Evolutionary conservation across 306 rosid species (phyloP).

Genomic region (Cotoneaster glaucophyllus): DNA sequence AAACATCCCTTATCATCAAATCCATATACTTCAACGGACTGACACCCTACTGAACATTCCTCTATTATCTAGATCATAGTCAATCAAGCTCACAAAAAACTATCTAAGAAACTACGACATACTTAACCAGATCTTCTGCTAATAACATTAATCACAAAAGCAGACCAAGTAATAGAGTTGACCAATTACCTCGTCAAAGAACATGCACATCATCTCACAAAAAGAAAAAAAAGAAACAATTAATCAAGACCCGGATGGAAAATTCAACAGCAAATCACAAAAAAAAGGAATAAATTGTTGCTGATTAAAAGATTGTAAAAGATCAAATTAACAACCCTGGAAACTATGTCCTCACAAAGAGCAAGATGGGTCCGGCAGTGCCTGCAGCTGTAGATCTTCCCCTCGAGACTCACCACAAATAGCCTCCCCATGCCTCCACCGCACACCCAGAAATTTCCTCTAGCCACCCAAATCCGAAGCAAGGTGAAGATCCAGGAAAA

Average conservation of each 20-base stretch:
- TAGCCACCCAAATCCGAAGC: slow-evolving; percentile 2
- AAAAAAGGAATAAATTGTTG: slow-evolving; percentile 1
- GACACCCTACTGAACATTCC: neutral
- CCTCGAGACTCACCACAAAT: slow-evolving; percentile 66
- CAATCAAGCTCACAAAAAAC: neutral
- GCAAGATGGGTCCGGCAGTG: slow-evolving; percentile 81
- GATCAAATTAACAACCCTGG: slow-evolving; percentile 46
- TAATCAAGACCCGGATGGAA: slow-evolving; percentile 6
- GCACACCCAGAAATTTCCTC: slow-evolving; percentile 1
- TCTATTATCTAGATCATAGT: no score
- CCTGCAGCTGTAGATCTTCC: slow-evolving; percentile 75
- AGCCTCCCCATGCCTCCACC: slow-evolving; percentile 59
- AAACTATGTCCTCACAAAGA: slow-evolving; percentile 52
- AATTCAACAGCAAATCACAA: neutral
- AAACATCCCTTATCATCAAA: neutral
- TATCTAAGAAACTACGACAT: neutral
- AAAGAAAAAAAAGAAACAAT: neutral
- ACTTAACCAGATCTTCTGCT: neutral
- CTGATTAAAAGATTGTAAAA: slow-evolving; percentile 5
- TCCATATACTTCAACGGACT: neutral
- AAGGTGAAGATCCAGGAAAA: slow-evolving; percentile 1
- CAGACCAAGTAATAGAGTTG: neutral
- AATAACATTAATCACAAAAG: neutral
- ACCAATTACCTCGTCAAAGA: slow-evolving; percentile 7
- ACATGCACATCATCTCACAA: neutral